These are phyloP conservation scores for Isatis tinctoria DNA, from an alignment of 345 rosid genomes.

Conservation along the genomic window DNA sequence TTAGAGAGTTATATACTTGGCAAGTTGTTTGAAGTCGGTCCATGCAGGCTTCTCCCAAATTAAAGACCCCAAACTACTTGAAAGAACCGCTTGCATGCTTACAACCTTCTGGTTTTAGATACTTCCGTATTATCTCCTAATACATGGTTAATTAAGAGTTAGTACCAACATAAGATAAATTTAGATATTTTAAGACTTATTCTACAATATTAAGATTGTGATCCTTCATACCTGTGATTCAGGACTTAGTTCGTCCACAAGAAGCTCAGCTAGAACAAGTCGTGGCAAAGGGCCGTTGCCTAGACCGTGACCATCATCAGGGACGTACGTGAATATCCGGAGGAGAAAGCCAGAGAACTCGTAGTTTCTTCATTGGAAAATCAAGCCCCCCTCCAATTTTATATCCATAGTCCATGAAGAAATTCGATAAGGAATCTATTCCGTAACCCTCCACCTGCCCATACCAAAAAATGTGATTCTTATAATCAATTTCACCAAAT, in stretches of 20 bases:
- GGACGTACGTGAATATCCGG: slow-evolving; percentile 39
- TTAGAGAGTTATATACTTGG: slow-evolving; percentile 44
- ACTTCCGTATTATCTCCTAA: slow-evolving; percentile 69
- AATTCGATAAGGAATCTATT: too few relatives aligned
- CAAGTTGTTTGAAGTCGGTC: slow-evolving; percentile 72
- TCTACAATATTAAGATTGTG: neutral
- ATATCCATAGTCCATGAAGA: slow-evolving; percentile 79
- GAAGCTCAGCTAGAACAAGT: slow-evolving; percentile 76
- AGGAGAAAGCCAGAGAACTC: slow-evolving; percentile 75
- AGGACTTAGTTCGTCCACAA: slow-evolving; percentile 65
- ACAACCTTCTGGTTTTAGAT: slow-evolving; percentile 46
- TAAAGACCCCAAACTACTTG: slow-evolving; percentile 71
- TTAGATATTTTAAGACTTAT: neutral
- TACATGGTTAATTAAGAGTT: neutral
- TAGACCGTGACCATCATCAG: slow-evolving; percentile 43
- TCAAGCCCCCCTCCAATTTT: slow-evolving; percentile 55
- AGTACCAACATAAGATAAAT: neutral
- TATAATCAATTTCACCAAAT: neutral
- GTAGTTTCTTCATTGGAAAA: slow-evolving; percentile 78
- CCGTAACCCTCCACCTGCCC: slow-evolving; percentile 68
- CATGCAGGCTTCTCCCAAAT: slow-evolving; percentile 72
- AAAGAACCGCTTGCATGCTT: slow-evolving; percentile 66
- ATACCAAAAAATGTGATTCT: neutral
- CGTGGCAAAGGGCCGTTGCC: slow-evolving; percentile 71
- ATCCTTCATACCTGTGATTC: slow-evolving; percentile 52